phyloP scores from a whole-genome alignment of 139 green algal genomes.

The Closterium sp. region DNA sequence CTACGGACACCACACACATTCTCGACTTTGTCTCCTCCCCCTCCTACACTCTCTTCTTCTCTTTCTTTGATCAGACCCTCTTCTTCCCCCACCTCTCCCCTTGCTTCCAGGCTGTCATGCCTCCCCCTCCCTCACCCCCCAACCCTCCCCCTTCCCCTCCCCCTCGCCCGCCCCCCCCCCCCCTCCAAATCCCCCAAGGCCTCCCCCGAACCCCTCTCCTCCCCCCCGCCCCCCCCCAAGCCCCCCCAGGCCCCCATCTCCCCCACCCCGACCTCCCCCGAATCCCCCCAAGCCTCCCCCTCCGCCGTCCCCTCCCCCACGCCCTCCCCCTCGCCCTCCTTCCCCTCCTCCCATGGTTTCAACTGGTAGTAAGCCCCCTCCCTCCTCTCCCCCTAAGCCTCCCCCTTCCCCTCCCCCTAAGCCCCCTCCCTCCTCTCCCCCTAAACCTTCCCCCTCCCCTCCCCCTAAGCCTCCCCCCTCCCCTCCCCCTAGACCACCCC shows the following conservation, averaged over 20 bases:
- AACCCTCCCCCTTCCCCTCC: background rate
- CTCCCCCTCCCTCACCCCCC: background rate
- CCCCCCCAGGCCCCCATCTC: background rate
- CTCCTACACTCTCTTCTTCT: background rate
- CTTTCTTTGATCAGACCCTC: background rate
- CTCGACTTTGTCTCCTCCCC: background rate
- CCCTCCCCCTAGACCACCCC: background rate
- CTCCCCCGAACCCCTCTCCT: background rate
- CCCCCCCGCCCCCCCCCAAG: background rate
- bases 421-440: no score
- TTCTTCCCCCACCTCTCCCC: background rate
- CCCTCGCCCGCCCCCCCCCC: background rate
- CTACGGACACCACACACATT: background rate
- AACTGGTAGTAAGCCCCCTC: background rate
- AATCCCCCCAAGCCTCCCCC: background rate
- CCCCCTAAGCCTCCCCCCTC: background rate
- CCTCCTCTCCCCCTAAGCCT: background rate
- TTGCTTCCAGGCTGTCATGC: background rate
- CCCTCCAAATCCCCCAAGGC: background rate
- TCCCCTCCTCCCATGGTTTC: background rate
- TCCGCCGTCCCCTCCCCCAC: background rate
- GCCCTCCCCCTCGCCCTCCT: background rate
- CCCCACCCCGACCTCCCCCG: no score
- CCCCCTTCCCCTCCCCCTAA: background rate
- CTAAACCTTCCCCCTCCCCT: background rate